Percentiles rank a stretch among this genome's conserved stretches.
Conservation (phyloP, 352 stramenopile species). For the Phytophthora vignae region DNA sequence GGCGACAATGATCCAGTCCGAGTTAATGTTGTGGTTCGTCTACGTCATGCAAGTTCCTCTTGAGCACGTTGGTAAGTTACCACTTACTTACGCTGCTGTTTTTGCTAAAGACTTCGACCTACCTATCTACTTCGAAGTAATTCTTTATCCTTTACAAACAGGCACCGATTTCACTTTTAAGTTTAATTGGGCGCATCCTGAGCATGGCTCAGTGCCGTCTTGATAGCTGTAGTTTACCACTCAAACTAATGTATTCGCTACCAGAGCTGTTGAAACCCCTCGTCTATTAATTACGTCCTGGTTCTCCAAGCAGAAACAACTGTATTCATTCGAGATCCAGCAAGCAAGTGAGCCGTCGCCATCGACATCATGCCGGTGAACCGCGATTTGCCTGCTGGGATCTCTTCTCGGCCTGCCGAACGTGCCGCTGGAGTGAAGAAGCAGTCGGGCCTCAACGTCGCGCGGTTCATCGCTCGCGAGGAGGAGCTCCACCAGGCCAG, state of each 20-base stretch:
- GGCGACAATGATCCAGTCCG: conserved; percentile 31
- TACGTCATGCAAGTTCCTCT: conserved; percentile 26
- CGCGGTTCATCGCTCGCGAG: conserved; percentile 77
- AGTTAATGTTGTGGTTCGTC: conserved; percentile 32
- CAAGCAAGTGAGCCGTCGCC: not conserved
- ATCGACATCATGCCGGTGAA: conserved; percentile 52
- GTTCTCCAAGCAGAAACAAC: too few relatives aligned
- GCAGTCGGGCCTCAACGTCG: conserved; percentile 67
- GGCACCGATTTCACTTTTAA: conserved; percentile 28
- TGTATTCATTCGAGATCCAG: not conserved
- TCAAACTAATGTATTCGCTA: not conserved
- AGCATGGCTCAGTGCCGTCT: not conserved
- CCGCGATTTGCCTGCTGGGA: conserved; percentile 58
- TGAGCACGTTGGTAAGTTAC: conserved; percentile 18
- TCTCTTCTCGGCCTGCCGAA: conserved; percentile 39
- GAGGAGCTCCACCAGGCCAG: conserved; percentile 75
- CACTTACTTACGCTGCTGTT: not conserved
- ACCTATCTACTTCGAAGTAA: not conserved
- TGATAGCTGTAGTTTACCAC: too few relatives aligned
- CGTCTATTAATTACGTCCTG: not conserved
- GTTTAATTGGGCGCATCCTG: conserved; percentile 11
- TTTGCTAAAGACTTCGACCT: not conserved
- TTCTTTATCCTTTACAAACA: not conserved
- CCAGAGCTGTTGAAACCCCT: not conserved
- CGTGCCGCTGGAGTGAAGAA: conserved; percentile 41